phyloP scores from a whole-genome alignment of 2,329 filamentous ascomycete species.

The Ascomycota sp. region DNA sequence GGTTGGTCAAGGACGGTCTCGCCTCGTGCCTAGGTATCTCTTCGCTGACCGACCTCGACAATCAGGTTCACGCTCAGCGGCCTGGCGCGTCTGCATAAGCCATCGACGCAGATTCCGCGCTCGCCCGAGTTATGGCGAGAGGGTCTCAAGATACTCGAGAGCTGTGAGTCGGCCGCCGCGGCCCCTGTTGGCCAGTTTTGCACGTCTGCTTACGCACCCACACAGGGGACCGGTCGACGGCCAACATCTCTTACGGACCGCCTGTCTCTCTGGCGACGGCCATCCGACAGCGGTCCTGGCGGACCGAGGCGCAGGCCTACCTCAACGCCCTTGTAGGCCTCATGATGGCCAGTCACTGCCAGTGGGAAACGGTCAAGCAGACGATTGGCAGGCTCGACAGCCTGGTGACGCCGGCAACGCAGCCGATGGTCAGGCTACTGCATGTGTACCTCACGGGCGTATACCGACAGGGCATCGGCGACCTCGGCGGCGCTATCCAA shows the following conservation, averaged over 20 bases:
- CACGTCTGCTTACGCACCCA: not conserved
- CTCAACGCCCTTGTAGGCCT: conserved; percentile 53
- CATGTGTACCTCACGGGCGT: conserved; percentile 55
- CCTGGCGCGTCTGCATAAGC: conserved; percentile 22
- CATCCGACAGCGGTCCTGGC: conserved; percentile 40
- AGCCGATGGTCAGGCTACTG: conserved; percentile 24
- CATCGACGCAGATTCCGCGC: conserved; percentile 12
- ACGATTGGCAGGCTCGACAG: conserved; percentile 32
- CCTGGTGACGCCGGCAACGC: conserved; percentile 18
- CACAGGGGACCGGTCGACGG: conserved; percentile 14
- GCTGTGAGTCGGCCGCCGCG: conserved; percentile 16
- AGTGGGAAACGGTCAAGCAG: conserved; percentile 44
- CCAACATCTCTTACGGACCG: conserved; percentile 16
- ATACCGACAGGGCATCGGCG: conserved; percentile 57
- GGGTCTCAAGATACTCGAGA: conserved; percentile 23
- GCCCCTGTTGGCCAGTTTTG: not conserved
- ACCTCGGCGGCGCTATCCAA: conserved; percentile 44
- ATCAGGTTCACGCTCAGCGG: conserved; percentile 33
- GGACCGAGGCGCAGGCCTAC: conserved; percentile 44
- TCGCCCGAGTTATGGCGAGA: conserved; percentile 21
- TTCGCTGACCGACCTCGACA: conserved; percentile 4
- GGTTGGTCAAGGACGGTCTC: not conserved
- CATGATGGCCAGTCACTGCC: conserved; percentile 46
- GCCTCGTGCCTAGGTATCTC: not conserved
- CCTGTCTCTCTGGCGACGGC: conserved; percentile 36